Base-by-base conservation (phyloP, 257 asterid genomes). In the Fraxinus excelsior region DNA sequence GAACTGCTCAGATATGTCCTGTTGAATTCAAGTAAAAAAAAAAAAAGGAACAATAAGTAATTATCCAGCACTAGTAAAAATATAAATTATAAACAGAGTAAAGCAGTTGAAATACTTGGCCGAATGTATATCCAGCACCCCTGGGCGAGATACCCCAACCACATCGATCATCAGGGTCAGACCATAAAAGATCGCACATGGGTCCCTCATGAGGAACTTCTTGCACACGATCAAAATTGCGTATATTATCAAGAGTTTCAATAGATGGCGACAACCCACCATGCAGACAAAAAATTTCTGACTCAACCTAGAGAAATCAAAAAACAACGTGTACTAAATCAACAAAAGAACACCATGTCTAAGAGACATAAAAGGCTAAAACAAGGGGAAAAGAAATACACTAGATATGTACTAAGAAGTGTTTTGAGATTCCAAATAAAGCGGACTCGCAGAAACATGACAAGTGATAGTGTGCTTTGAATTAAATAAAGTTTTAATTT, bases 121-220 rank as follows among this genome's bases (percentile, higher is more conserved):
- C 97, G 74, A 92, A 92, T 70, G 94, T 92, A 83, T 90, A 92
- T 80, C 97, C 97, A 78, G 97, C 97, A 62, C 96, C 97, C 82
- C 96, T 81, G 5, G 97, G 97, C 67, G 97, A 92, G 77, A 90
- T 88, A 37, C 94, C 97, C 97, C 97, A 92, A 75, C 97, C 97
- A 77, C 92, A 90, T 8, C 94, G 92, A 82, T 92, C 96, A 82
- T 92, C 97, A 60, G 96, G 96, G 75, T 92, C 97, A 19, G 97
- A 92, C 97, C 97, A 92, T 78, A 92, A 81, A 51, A 90, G 94
- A 81, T 92, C 97, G 80, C 97, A 92, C 94, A 92, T 92, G 66
- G 91, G 88, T 34, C 97, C 96, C 80, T 92, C 96, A 18, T 90
- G 97, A 71, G 94, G 97, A 79, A 92, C 96, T 90, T 92, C 97